phyloP scores from a whole-genome alignment of 805 yeast species.

The Barnettozyma siamensis region DNA sequence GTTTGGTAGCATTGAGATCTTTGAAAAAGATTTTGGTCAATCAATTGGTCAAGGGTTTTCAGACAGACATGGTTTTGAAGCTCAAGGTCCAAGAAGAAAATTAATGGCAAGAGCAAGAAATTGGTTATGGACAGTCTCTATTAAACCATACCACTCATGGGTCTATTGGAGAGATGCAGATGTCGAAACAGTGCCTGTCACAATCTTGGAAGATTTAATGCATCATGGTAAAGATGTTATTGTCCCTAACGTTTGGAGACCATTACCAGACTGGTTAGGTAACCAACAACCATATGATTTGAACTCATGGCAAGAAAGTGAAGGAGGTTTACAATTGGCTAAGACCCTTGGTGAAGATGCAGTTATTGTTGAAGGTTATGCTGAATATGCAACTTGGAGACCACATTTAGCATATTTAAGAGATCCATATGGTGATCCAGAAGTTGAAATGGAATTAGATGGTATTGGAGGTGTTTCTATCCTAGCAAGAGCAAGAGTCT shows the following conservation, averaged over 20 bases:
- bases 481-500: constrained; percentile 80
- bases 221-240: constrained; percentile 86
- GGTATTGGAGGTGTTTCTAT: constrained; percentile 98
- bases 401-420: constrained; percentile 93
- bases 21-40: constrained; percentile 91
- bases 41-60: constrained; percentile 87
- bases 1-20: constrained; percentile 82
- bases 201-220: constrained; percentile 90
- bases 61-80: constrained; percentile 93
- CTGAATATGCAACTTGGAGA: constrained; percentile 97
- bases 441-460: constrained; percentile 87
- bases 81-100: constrained; percentile 93
- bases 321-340: constrained; percentile 75
- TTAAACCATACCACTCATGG: constrained; percentile 91
- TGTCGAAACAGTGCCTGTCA: constrained; percentile 81
- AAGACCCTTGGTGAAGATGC: constrained; percentile 82
- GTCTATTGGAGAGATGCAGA: constrained; percentile 98
- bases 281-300: constrained; percentile 81
- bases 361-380: constrained; percentile 95
- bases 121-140: constrained; percentile 85
- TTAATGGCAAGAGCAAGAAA: constrained; percentile 95
- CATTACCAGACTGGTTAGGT: constrained; percentile 82
- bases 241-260: constrained; percentile 94
- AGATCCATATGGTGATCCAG: constrained; percentile 93
- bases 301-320: constrained; percentile 82